Percentiles rank a stretch among this genome's conserved stretches.
phyloP scores from a whole-genome alignment of 2,329 filamentous ascomycete species.

The Calonectria pteridis region DNA sequence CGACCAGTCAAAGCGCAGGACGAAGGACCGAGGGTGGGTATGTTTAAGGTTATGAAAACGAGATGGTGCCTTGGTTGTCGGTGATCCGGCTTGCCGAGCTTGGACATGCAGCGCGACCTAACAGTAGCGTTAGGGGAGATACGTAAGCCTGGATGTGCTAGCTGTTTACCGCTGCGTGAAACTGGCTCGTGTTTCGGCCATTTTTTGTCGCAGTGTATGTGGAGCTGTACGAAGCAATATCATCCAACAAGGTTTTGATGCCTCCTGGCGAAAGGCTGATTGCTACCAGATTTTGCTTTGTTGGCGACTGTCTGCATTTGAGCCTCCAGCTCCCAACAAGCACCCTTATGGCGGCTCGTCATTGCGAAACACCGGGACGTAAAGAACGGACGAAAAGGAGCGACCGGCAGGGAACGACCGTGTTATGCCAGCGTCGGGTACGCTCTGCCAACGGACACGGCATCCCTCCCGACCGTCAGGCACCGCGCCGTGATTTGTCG shows the following conservation, averaged over 20 bases:
- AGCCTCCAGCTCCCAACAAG: background rate
- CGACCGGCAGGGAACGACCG: conserved; percentile 2
- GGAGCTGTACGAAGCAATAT: conserved; percentile 23
- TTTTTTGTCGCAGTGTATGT: background rate
- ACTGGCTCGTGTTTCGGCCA: background rate
- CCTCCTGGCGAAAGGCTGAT: background rate
- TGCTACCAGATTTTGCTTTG: background rate
- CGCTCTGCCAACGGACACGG: conserved; percentile 8
- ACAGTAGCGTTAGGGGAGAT: background rate
- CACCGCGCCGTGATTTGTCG: conserved; percentile 24
- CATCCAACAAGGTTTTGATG: conserved; percentile 7
- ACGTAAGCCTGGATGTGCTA: background rate
- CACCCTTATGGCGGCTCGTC: background rate
- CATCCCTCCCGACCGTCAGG: background rate
- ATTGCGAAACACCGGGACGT: background rate
- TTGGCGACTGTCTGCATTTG: background rate
- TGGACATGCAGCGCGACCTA: background rate
- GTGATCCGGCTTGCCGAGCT: background rate
- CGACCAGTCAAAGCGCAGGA: conserved; percentile 14
- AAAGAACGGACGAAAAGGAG: conserved; percentile 3
- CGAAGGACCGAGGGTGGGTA: background rate
- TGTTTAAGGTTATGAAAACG: conserved; percentile 17
- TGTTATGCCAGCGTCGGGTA: background rate
- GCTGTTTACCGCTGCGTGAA: conserved; percentile 7
- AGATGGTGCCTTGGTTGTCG: background rate